A percentile compares a stretch with the other conserved stretches of the same genome.
These are phyloP conservation scores for Serpula lacrymans DNA, from an alignment of 768 basidiomycete species.

Conservation along the genomic window DNA sequence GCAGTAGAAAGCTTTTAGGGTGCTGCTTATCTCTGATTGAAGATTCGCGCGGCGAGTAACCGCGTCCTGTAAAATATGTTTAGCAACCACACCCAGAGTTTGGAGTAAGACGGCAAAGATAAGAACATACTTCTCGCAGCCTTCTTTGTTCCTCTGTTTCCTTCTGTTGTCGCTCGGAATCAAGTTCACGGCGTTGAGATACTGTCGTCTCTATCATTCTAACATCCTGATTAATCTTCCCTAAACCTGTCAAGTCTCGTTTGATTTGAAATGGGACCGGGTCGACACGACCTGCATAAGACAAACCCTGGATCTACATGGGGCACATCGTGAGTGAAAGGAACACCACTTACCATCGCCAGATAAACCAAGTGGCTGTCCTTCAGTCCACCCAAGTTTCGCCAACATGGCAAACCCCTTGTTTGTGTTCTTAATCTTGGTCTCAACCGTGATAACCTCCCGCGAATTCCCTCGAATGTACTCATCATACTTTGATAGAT, in stretches of 20 bases:
- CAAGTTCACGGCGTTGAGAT: conserved; percentile 72
- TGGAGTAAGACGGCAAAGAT: background rate
- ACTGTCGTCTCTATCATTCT: conserved; percentile 85
- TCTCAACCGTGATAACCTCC: conserved; percentile 79
- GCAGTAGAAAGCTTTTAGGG: conserved; percentile 77
- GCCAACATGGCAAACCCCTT: conserved; percentile 78
- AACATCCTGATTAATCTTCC: conserved; percentile 75
- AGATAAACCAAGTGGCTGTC: conserved; percentile 72
- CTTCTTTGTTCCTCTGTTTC: conserved; percentile 77
- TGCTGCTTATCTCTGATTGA: conserved; percentile 62
- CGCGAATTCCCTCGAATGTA: conserved; percentile 46
- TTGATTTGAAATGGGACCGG: conserved; percentile 83
- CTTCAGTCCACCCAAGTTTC: conserved; percentile 82
- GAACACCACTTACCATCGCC: conserved; percentile 54
- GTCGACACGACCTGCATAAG: conserved; percentile 65
- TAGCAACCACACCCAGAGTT: background rate
- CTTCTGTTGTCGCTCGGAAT: conserved; percentile 77
- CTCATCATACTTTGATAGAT: conserved; percentile 63
- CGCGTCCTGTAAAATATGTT: conserved; percentile 40
- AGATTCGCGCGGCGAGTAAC: conserved; percentile 67
- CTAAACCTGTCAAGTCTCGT: conserved; percentile 73
- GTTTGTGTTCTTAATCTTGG: conserved; percentile 74
- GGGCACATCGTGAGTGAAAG: background rate
- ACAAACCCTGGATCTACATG: conserved; percentile 2
- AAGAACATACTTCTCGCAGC: conserved; percentile 57